Evolutionary conservation across 2,329 filamentous ascomycete species (phyloP), one percentile per base, ranked within the genome.

Genomic region (Macrophomina pseudophaseolina): DNA sequence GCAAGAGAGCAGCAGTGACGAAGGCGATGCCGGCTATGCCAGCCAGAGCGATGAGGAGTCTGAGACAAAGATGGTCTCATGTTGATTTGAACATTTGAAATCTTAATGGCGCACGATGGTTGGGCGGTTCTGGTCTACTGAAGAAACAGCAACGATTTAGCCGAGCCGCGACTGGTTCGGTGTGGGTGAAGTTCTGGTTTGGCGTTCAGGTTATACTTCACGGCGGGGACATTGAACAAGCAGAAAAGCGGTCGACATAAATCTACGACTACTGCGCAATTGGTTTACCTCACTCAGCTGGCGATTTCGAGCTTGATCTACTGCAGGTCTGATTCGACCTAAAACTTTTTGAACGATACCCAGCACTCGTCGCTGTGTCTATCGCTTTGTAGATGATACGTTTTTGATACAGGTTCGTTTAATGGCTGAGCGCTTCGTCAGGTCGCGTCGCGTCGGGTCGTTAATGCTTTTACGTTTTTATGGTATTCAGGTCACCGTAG

Each of bases 11-110:
- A 64, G 54, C 48, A 66, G 66, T n/a, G 71, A 72, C 30, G 73
- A 70, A 18, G 70, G 70, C 14, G 73, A 76, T 63, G 74, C 70
- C 62, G 75, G 74, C 4, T 76, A 76, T 66, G 72, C 70, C 30
- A 75, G 74, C 44, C 66, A 67, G 66, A 69, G 66, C 16, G 68
- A 69, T 35, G 62, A 8, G 16, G 62, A 64, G 35, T 5, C 38
- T 33, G 62, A 64, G 38, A 46, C 35, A 14, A 33, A 18, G 9
- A 64, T 18, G 49, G 18, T 64, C 49, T 64, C 51, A 32, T 51
- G 33, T 32, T 64, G 49, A 64, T 54, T 64, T 60, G 38, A 59
- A 40, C 28, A 52, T 14, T 58, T 18, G 35, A 33, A 52, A 52
- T 52, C 40, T 33, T 60, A n/a, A 46, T 11, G 56, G 56, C 56